phyloP scores from a whole-genome alignment of 2,329 filamentous ascomycete species.

The Chaetothyriales sp. region DNA sequence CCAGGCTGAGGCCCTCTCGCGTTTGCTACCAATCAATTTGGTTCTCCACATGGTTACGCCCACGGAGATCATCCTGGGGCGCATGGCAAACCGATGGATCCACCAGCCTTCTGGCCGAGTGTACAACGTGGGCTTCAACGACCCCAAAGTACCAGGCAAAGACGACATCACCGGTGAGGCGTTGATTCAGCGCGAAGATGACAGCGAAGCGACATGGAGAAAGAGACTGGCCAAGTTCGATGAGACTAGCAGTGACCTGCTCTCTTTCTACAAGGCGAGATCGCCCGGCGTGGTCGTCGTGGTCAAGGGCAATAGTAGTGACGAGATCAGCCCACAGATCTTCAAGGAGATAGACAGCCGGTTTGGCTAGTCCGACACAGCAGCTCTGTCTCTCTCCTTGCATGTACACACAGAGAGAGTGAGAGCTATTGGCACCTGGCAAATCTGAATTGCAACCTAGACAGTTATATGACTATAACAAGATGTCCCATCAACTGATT shows the following conservation, averaged over 20 bases:
- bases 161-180: conserved; percentile 87
- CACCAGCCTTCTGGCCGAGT: conserved; percentile 81
- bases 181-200: conserved; percentile 68
- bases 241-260: conserved; percentile 67
- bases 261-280: conserved; percentile 76
- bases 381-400: neutral
- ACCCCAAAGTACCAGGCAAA: conserved; percentile 60
- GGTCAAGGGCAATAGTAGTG: conserved; percentile 74
- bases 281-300: conserved; percentile 59
- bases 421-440: no score
- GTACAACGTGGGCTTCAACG: conserved; percentile 89
- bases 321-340: conserved; percentile 88
- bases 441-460: neutral
- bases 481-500: conserved; percentile 17
- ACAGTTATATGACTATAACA: neutral
- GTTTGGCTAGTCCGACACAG: conserved; percentile 37
- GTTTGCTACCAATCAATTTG: conserved; percentile 82
- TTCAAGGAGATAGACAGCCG: conserved; percentile 65
- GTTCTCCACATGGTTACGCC: conserved; percentile 80
- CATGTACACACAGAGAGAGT: neutral
- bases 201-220: conserved; percentile 74
- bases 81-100: conserved; percentile 85
- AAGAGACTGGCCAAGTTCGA: conserved; percentile 67
- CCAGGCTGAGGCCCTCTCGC: conserved; percentile 65
- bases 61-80: conserved; percentile 67